These are phyloP conservation scores for Pistacia integerrima DNA, from an alignment of 345 rosid genomes.

Conservation along the genomic window DNA sequence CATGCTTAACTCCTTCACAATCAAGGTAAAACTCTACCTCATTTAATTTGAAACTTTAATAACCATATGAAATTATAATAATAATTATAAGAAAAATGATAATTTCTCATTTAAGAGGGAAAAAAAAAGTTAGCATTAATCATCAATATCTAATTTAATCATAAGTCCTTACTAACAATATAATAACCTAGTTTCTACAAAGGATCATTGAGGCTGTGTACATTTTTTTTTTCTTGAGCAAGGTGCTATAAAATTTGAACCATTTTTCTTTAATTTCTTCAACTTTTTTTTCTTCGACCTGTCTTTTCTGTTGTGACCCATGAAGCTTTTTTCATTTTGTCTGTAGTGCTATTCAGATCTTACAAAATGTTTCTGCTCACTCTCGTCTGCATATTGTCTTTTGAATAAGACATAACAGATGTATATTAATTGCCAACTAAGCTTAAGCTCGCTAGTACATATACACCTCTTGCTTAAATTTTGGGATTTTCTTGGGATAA, in stretches of 20 bases:
- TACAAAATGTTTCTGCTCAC: neutral
- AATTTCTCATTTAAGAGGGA: no score
- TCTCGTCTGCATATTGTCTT: neutral
- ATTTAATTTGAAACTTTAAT: neutral
- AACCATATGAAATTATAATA: neutral
- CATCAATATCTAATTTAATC: no score
- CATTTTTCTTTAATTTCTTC: neutral
- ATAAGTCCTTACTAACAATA: no score
- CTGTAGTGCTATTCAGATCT: neutral
- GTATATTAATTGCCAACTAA: neutral
- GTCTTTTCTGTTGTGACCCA: slow-evolving; percentile 6
- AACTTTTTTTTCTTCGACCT: neutral
- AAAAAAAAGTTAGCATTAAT: no score
- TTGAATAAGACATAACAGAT: neutral
- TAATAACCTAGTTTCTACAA: no score
- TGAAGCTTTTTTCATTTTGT: neutral
- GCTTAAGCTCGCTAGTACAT: neutral
- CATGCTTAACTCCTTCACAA: slow-evolving; percentile 86
- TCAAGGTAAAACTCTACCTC: slow-evolving; percentile 58
- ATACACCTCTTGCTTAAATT: slow-evolving; percentile 4
- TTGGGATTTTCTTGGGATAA: neutral
- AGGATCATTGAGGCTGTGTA: no score
- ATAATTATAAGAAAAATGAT: neutral
- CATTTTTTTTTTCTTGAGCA: no score
- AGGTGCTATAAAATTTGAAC: no score